Conservation (phyloP, 768 basidiomycete species). For the Termitomyces titanicus region DNA sequence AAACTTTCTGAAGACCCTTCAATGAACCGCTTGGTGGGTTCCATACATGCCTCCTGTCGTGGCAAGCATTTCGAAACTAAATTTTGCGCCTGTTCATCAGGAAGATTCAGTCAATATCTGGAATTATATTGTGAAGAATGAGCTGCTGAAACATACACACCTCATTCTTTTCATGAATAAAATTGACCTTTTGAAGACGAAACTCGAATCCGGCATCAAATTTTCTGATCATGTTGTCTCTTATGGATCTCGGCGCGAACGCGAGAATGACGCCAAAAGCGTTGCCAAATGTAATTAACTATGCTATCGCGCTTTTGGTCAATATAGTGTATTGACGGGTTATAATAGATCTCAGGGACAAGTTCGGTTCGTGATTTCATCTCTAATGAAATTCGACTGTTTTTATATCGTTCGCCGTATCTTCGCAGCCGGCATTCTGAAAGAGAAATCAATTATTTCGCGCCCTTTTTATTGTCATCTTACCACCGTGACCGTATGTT, state of each 20-base stretch:
- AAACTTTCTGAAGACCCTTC: slow-evolving; percentile 60
- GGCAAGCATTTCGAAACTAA: background rate
- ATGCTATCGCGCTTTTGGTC: slow-evolving; percentile 1
- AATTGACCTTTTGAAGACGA: slow-evolving; percentile 67
- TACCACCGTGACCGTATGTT: slow-evolving; percentile 61
- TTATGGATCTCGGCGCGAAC: slow-evolving; percentile 52
- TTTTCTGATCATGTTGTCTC: slow-evolving; percentile 69
- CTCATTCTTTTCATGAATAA: slow-evolving; percentile 83
- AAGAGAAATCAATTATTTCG: slow-evolving; percentile 37
- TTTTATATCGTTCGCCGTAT: background rate
- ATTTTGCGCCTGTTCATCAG: slow-evolving; percentile 28
- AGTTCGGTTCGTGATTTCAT: slow-evolving; percentile 35
- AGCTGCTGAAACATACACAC: slow-evolving; percentile 65
- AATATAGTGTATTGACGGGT: background rate
- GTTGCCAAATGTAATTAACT: slow-evolving; percentile 60
- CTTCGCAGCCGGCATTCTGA: slow-evolving; percentile 35
- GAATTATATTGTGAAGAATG: slow-evolving; percentile 70
- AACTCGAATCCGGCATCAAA: slow-evolving; percentile 61
- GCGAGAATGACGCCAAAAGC: slow-evolving; percentile 60
- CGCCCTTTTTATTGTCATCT: slow-evolving; percentile 64
- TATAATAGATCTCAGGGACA: slow-evolving; percentile 36
- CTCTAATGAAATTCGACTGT: background rate
- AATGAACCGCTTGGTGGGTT: slow-evolving; percentile 55
- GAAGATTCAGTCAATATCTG: slow-evolving; percentile 77
- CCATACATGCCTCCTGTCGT: background rate